Base-by-base conservation (phyloP, 1,284 basidiomycete genomes). In the Rhodotorula sp. region DNA sequence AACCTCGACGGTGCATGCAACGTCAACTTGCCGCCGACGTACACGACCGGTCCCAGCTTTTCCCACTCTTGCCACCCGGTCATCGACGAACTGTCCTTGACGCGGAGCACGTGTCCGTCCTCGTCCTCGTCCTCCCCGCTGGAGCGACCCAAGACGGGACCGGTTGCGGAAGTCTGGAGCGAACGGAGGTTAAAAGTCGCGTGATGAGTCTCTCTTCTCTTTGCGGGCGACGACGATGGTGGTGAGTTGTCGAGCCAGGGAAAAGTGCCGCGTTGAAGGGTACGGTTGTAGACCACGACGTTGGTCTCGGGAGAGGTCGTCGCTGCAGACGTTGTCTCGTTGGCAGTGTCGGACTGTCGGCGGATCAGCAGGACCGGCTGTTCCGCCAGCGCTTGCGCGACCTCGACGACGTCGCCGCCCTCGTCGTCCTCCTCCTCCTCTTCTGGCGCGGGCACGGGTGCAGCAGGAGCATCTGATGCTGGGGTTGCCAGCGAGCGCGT, bases 161-260 rank as follows among this genome's bases (percentile, higher is more conserved):
- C 74, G 4, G 52, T 54, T 0, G 70, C 72, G 10, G 64, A 60
- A 1, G 70, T 64, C 48, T 74, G 72, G 3, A 70, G 55, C 28
- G 70, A 68, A 18, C 70, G 65, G 16, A 76, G 54, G 50, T 76
- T 70, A 68, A 74, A 66, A 5, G 50, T 28, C 3, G 68, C 66
- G 10, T 49, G 63, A 50, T 71, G 68, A 2, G 28, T 48, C 21
- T 43, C 38, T 1, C 10, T 43, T 43, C 38, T 43, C 10, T 5
- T 47, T 55, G n/a, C 16, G 49, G 21, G 12, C 28, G 7, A 2
- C 18, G 38, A 43, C 12, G 23, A 0, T 7, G 45, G 43, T 0
- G 43, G 12, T 16, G n/a, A 45, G 48, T 23, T 21, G 4, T 52
- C 6, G 38, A 61, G 50, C 66, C 66, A 71, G 5, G 66, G 63